A percentile compares a stretch with the other conserved stretches of the same genome.
These are phyloP conservation scores for Colletotrichum sp. DNA, from an alignment of 2,329 filamentous ascomycete genomes.

Conservation along the genomic window DNA sequence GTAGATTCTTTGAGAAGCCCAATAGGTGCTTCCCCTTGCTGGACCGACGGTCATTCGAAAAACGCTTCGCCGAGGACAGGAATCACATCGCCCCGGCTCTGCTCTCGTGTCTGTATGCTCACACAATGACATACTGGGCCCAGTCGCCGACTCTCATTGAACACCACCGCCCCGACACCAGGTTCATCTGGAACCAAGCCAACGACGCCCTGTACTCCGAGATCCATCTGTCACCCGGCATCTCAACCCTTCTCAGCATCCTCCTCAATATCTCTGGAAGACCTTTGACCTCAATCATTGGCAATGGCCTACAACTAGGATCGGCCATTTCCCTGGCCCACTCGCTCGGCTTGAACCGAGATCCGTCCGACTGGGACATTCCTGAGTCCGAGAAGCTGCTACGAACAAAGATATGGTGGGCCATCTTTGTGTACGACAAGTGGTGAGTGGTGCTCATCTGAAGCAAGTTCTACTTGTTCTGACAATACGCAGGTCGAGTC, in stretches of 20 bases:
- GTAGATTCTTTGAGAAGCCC: constrained; percentile 58
- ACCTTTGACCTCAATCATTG: constrained; percentile 64
- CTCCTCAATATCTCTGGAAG: constrained; percentile 65
- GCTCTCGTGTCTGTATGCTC: constrained; percentile 62
- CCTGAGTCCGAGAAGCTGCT: constrained; percentile 53
- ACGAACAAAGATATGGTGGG: constrained; percentile 62
- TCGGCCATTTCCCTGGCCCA: constrained; percentile 57
- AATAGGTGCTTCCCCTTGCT: constrained; percentile 68
- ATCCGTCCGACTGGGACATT: constrained; percentile 59
- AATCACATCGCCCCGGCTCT: constrained; percentile 60
- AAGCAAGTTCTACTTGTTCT: not conserved
- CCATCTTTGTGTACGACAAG: constrained; percentile 57
- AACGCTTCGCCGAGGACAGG: constrained; percentile 48
- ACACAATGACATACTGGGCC: constrained; percentile 63
- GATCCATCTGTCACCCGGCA: constrained; percentile 60
- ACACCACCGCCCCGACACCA: constrained; percentile 59
- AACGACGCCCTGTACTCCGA: constrained; percentile 65
- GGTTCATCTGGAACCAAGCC: constrained; percentile 68
- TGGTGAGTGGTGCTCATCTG: constrained; percentile 43
- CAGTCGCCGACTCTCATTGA: constrained; percentile 46
- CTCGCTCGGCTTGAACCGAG: constrained; percentile 59
- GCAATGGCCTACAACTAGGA: constrained; percentile 57
- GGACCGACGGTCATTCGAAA: constrained; percentile 58
- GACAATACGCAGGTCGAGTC: constrained; percentile 45
- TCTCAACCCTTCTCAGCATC: constrained; percentile 62